phyloP scores from a whole-genome alignment of 441 rosid genomes.

The Populus hybrid region DNA sequence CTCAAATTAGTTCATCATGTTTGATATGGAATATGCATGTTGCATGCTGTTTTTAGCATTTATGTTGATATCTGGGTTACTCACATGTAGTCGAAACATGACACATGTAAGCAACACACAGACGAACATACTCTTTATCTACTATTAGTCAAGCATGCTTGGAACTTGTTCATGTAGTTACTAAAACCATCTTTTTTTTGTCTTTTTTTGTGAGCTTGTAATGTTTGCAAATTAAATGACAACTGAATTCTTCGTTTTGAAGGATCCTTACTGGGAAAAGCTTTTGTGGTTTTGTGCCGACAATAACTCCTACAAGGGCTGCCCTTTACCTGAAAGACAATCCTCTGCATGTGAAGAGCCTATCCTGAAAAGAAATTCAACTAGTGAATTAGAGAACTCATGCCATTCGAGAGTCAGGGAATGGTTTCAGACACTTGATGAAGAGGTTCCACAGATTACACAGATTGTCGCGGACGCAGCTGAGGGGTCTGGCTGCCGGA shows the following conservation, averaged over 20 bases:
- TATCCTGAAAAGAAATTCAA: neutral
- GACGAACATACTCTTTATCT: too few species aligned
- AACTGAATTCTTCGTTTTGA: neutral
- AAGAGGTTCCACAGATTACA: neutral
- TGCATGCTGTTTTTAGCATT: too few species aligned
- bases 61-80: too few species aligned
- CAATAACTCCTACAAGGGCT: constrained; percentile 7
- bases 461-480: neutral
- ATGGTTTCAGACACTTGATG: neutral
- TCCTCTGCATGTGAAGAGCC: neutral
- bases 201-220: too few species aligned
- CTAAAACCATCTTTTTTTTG: too few species aligned
- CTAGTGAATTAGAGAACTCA: neutral
- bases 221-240: neutral
- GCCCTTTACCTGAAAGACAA: constrained; percentile 5
- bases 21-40: too few species aligned
- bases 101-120: too few species aligned
- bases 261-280: constrained; percentile 7
- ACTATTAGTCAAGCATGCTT: too few species aligned
- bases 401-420: neutral
- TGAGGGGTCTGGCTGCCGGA: neutral
- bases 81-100: too few species aligned
- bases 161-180: too few species aligned
- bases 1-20: too few species aligned
- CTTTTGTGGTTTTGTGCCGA: constrained; percentile 3